phyloP scores from a whole-genome alignment of 2,329 filamentous ascomycete species.

The Fusarium sp. region DNA sequence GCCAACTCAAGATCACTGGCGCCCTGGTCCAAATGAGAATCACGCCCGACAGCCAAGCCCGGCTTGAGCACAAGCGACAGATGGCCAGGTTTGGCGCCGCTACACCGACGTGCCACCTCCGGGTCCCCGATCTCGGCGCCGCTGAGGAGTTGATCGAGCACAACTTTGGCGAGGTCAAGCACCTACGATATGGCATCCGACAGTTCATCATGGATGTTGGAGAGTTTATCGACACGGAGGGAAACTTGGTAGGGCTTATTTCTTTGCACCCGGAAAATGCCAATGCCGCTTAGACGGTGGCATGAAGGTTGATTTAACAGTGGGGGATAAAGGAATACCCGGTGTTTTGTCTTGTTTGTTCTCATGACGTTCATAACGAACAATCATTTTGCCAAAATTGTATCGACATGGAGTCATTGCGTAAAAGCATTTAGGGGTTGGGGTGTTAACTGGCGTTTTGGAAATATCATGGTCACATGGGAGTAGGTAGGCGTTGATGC shows the following conservation, averaged over 20 bases:
- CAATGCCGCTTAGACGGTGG: slow-evolving; percentile 19
- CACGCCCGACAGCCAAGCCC: slow-evolving; percentile 15
- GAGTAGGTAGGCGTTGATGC: slow-evolving; percentile 11
- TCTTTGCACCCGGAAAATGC: slow-evolving; percentile 40
- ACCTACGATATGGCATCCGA: slow-evolving; percentile 41
- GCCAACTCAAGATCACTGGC: slow-evolving; percentile 28
- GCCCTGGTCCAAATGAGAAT: slow-evolving; percentile 36
- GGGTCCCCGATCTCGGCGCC: slow-evolving; percentile 40
- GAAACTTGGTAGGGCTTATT: slow-evolving; percentile 43
- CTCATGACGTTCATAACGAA: slow-evolving; percentile 27
- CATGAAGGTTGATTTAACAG: background rate
- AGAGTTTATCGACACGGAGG: slow-evolving; percentile 44
- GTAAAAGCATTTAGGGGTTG: background rate
- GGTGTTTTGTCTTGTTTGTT: slow-evolving; percentile 14
- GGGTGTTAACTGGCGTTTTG: background rate
- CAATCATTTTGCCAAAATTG: slow-evolving; percentile 16
- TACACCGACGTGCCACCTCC: slow-evolving; percentile 39
- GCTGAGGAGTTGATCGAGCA: slow-evolving; percentile 40
- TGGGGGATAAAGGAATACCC: slow-evolving; percentile 44
- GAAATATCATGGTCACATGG: slow-evolving; percentile 18
- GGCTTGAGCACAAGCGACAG: slow-evolving; percentile 31
- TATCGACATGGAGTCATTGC: background rate
- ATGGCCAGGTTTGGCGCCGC: slow-evolving; percentile 28
- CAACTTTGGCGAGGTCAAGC: slow-evolving; percentile 37
- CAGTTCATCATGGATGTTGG: slow-evolving; percentile 43